Percentiles rank a stretch among this genome's conserved stretches.
phyloP scores from a whole-genome alignment of 805 yeast genomes.

The Starmerella bombi region DNA sequence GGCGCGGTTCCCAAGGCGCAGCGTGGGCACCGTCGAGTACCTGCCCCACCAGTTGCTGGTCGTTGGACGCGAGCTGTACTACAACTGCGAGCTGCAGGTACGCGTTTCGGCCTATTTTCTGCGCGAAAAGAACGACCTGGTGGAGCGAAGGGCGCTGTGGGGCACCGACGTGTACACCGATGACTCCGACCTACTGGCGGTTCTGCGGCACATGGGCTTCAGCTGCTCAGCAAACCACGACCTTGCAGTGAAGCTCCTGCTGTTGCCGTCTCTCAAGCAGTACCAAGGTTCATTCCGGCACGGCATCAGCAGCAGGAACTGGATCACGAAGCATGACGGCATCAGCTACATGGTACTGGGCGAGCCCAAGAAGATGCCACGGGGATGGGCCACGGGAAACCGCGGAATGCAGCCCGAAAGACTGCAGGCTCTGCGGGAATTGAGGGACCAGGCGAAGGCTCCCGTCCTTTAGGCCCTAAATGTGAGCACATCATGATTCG shows the following conservation, averaged over 20 bases:
- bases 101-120: slow-evolving; percentile 40
- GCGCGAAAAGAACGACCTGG: slow-evolving; percentile 26
- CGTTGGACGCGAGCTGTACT: slow-evolving; percentile 24
- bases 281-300: slow-evolving; percentile 56
- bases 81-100: slow-evolving; percentile 37
- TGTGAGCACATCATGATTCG: no score
- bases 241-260: slow-evolving; percentile 41
- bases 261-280: slow-evolving; percentile 54
- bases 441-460: slow-evolving; percentile 1
- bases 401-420: slow-evolving; percentile 5
- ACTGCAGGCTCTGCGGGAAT: slow-evolving; percentile 7
- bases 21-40: slow-evolving; percentile 47
- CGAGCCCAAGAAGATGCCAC: slow-evolving; percentile 11
- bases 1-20: slow-evolving; percentile 32
- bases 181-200: slow-evolving; percentile 73
- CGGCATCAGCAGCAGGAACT: slow-evolving; percentile 61
- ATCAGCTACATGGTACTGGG: slow-evolving; percentile 46
- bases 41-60: slow-evolving; percentile 20
- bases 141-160: slow-evolving; percentile 52
- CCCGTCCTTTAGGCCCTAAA: not conserved
- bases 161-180: slow-evolving; percentile 90
- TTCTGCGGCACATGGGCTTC: slow-evolving; percentile 58
- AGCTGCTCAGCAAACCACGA: slow-evolving; percentile 33
- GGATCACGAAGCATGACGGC: slow-evolving; percentile 70
- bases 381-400: slow-evolving; percentile 13